Evolutionary conservation across 345 rosid species (phyloP).

Genomic region (Nephelium lappaceum): DNA sequence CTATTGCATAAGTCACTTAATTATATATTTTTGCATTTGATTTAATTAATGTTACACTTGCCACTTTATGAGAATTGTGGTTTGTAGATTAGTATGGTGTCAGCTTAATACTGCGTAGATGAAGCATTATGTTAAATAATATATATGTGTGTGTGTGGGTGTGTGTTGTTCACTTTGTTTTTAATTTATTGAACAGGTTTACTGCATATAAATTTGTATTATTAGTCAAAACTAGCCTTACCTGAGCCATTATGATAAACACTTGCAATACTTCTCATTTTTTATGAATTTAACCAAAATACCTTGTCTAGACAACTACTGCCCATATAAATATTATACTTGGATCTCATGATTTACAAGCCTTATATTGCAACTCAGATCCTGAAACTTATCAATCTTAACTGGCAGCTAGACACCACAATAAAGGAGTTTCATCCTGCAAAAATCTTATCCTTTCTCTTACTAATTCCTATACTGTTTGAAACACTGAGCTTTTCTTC

Average conservation of each 20-base stretch:
- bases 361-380: too few species aligned
- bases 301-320: too few species aligned
- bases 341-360: too few species aligned
- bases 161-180: too few species aligned
- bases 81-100: neutral
- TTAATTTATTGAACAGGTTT: neutral
- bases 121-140: neutral
- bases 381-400: neutral
- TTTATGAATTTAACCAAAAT: neutral
- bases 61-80: neutral
- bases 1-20: neutral
- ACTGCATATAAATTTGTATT: neutral
- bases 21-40: neutral
- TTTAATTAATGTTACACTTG: neutral
- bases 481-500: neutral
- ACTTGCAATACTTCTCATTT: neutral
- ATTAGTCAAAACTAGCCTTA: neutral
- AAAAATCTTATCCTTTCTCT: neutral
- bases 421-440: neutral
- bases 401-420: neutral
- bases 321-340: neutral
- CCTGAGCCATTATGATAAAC: neutral
- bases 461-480: neutral
- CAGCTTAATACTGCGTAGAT: slow-evolving; percentile 1
- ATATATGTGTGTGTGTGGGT: too few species aligned